A percentile compares a stretch with the other conserved stretches of the same genome.
phyloP scores from a whole-genome alignment of 176 grass and related monocot genomes.

The Hyparrhenia diplandra region DNA sequence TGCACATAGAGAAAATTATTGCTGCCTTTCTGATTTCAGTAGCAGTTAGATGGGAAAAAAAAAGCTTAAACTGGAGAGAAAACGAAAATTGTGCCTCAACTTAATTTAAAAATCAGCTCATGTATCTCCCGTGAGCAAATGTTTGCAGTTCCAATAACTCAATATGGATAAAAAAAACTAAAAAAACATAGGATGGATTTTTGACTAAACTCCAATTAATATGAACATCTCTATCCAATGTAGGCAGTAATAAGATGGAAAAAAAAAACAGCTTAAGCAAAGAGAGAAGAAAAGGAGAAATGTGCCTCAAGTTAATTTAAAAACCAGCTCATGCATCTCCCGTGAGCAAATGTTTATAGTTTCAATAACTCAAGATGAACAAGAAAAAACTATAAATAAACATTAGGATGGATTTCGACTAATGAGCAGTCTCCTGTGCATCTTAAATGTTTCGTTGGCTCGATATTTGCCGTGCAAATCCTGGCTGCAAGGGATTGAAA shows the following conservation, averaged over 20 bases:
- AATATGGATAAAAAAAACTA: background rate
- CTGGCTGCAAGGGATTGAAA: conserved; percentile 70
- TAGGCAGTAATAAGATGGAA: too few relatives aligned
- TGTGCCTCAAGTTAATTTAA: too few relatives aligned
- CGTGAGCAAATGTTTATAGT: too few relatives aligned
- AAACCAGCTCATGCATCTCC: too few relatives aligned
- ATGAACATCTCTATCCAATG: too few relatives aligned
- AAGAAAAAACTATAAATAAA: too few relatives aligned
- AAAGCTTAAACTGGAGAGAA: background rate
- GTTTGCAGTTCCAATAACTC: conserved; percentile 19
- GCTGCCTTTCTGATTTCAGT: background rate
- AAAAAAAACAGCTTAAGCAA: too few relatives aligned
- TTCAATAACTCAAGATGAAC: too few relatives aligned
- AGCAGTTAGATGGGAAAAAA: background rate
- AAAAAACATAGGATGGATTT: conserved; percentile 7
- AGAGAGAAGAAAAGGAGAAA: too few relatives aligned
- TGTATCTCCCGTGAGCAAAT: conserved; percentile 6
- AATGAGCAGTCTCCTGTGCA: conserved; percentile 3
- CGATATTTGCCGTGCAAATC: conserved; percentile 58
- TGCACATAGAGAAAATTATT: background rate
- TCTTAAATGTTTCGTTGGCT: conserved; percentile 36
- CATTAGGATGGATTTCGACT: conserved; percentile 3
- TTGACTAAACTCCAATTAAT: too few relatives aligned
- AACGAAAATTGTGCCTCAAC: background rate
- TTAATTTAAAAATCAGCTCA: conserved; percentile 9